These are phyloP conservation scores for Ehretia macrophylla DNA, from an alignment of 257 asterid genomes.

Conservation along the genomic window DNA sequence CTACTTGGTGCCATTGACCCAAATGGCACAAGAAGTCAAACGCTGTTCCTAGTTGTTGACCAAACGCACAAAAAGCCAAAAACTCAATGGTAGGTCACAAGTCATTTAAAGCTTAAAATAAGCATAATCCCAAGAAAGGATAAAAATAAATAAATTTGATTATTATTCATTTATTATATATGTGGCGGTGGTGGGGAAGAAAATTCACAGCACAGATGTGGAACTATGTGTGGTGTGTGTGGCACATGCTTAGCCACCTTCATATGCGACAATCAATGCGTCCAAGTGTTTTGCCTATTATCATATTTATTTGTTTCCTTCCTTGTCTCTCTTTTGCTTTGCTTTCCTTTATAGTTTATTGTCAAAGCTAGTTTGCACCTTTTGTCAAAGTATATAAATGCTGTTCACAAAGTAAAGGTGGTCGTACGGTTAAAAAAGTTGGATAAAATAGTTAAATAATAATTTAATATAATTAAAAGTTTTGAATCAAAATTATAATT, in stretches of 20 bases:
- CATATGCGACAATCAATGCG: conserved; percentile 44
- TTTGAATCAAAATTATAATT: no score
- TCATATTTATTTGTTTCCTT: conserved; percentile 3
- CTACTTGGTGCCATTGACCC: conserved; percentile 37
- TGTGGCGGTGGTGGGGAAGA: no score
- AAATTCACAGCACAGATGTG: no score
- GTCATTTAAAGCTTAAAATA: conserved; percentile 1
- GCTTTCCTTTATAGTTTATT: no score
- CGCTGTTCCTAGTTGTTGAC: conserved; percentile 61
- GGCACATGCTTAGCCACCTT: conserved; percentile 71
- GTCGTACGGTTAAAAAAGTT: no score
- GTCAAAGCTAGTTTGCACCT: no score
- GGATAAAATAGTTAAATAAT: no score
- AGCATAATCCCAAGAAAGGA: neutral
- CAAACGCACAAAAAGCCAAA: conserved; percentile 47
- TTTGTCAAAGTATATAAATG: no score
- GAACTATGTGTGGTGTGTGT: conserved; percentile 30
- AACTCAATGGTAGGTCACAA: conserved; percentile 9
- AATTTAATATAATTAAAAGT: no score
- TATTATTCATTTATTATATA: conserved; percentile 3
- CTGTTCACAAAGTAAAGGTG: no score
- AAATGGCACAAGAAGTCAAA: conserved; percentile 47
- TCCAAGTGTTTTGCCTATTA: conserved; percentile 28
- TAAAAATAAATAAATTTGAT: no score
- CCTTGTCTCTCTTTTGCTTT: no score